phyloP scores from a whole-genome alignment of 331 rosid species.

The Rhamnella rubrinervis region DNA sequence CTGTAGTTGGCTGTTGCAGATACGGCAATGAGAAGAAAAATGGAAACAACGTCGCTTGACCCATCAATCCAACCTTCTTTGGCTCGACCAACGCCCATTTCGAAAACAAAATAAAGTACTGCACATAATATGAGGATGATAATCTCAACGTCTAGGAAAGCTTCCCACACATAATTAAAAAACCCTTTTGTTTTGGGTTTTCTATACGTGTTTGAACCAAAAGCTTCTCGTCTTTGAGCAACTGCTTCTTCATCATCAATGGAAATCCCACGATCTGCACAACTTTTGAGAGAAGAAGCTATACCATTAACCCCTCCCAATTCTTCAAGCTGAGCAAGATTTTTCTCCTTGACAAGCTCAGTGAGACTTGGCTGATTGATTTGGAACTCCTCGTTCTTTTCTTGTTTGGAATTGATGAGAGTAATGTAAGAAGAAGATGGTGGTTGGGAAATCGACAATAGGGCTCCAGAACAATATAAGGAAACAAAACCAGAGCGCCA shows the following conservation, averaged over 20 bases:
- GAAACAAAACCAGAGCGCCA: too few species aligned
- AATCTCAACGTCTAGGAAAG: constrained; percentile 19
- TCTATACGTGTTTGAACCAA: constrained; percentile 10
- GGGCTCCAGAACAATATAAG: too few species aligned
- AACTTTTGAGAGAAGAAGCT: background rate
- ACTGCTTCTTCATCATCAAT: background rate
- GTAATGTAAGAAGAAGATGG: too few species aligned
- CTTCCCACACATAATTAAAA: constrained; percentile 8
- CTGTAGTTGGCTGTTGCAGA: background rate
- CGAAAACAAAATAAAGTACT: background rate
- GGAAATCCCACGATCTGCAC: background rate
- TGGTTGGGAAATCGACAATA: too few species aligned
- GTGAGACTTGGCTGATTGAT: background rate
- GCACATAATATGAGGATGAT: constrained; percentile 13
- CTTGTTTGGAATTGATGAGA: too few species aligned
- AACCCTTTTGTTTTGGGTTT: constrained; percentile 5
- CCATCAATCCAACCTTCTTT: constrained; percentile 26
- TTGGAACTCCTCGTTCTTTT: background rate
- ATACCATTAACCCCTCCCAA: background rate
- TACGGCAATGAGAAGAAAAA: background rate
- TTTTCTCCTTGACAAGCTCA: background rate
- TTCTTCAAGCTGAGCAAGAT: background rate
- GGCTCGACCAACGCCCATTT: constrained; percentile 7
- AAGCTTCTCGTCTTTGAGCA: background rate
- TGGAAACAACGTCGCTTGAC: constrained; percentile 14